Percentiles rank a stretch among this genome's conserved stretches.
Conservation (phyloP, 2,329 filamentous ascomycete genomes). For the Basipetospora chlamydospora region DNA sequence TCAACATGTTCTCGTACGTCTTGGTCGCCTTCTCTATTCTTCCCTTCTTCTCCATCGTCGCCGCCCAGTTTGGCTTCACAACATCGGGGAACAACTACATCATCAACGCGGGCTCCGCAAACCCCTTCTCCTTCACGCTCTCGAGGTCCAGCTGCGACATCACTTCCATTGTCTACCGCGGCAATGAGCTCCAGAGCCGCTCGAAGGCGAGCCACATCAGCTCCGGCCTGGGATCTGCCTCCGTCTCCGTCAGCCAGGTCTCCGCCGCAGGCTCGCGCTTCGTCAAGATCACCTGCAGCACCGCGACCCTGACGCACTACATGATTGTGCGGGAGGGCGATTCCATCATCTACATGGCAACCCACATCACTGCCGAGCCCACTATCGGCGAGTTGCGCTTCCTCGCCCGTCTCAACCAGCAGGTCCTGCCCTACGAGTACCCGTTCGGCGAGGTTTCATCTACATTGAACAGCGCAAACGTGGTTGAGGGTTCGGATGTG, state of each 20-base stretch:
- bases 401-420: constrained; percentile 43
- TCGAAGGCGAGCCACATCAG: constrained; percentile 38
- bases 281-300: constrained; percentile 47
- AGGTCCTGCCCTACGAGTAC: constrained; percentile 33
- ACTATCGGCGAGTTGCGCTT: constrained; percentile 46
- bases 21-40: constrained; percentile 14
- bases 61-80: constrained; percentile 27
- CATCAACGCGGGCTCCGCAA: constrained; percentile 31
- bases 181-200: constrained; percentile 42
- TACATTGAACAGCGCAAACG: constrained; percentile 32
- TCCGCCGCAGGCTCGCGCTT: constrained; percentile 22
- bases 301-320: constrained; percentile 48
- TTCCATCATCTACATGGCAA: constrained; percentile 44
- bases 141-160: constrained; percentile 44
- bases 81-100: constrained; percentile 25
- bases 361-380: constrained; percentile 44
- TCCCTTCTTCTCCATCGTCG: constrained; percentile 14
- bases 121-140: constrained; percentile 35
- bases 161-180: constrained; percentile 45
- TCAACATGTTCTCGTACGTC: neutral
- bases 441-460: constrained; percentile 41
- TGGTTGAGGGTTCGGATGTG: constrained; percentile 44
- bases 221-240: constrained; percentile 43
- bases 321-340: constrained; percentile 47
- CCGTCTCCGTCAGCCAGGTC: constrained; percentile 32